Conservation (phyloP, 768 basidiomycete species). For the Phanerochaete sordida region DNA sequence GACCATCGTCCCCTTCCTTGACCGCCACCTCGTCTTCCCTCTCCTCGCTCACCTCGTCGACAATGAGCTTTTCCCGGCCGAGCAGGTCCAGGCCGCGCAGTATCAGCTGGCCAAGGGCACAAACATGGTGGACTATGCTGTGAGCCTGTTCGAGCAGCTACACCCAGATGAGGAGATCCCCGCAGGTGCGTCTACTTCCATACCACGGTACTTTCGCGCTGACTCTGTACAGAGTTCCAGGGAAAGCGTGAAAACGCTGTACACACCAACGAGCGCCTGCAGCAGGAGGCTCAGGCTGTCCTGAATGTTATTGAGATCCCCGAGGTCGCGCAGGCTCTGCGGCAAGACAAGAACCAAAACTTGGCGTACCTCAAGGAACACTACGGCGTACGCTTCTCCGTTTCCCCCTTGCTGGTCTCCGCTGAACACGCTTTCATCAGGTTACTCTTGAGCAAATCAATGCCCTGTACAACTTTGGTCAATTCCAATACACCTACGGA, state of each 20-base stretch:
- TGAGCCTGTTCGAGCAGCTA: slow-evolving; percentile 74
- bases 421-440: slow-evolving; percentile 38
- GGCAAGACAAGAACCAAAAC: slow-evolving; percentile 97
- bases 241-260: slow-evolving; percentile 80
- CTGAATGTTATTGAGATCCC: slow-evolving; percentile 96
- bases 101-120: slow-evolving; percentile 97
- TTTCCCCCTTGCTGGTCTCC: not conserved
- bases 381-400: slow-evolving; percentile 62
- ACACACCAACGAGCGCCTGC: slow-evolving; percentile 77
- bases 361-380: slow-evolving; percentile 91
- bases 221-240: slow-evolving; percentile 63
- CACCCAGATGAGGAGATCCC: slow-evolving; percentile 70
- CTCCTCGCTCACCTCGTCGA: slow-evolving; percentile 85
- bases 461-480: slow-evolving; percentile 94
- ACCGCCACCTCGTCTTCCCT: slow-evolving; percentile 93
- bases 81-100: slow-evolving; percentile 85
- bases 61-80: slow-evolving; percentile 66
- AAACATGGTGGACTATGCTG: slow-evolving; percentile 96
- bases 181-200: slow-evolving; percentile 43
- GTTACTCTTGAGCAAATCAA: slow-evolving; percentile 94
- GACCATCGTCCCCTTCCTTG: slow-evolving; percentile 87
- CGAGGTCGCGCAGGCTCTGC: slow-evolving; percentile 89
- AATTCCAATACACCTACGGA: slow-evolving; percentile 98
- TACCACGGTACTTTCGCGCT: not conserved
- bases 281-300: slow-evolving; percentile 89